Evolutionary conservation across 352 stramenopile genomes (phyloP).

Genomic region (Globisporangium orthogonon): DNA sequence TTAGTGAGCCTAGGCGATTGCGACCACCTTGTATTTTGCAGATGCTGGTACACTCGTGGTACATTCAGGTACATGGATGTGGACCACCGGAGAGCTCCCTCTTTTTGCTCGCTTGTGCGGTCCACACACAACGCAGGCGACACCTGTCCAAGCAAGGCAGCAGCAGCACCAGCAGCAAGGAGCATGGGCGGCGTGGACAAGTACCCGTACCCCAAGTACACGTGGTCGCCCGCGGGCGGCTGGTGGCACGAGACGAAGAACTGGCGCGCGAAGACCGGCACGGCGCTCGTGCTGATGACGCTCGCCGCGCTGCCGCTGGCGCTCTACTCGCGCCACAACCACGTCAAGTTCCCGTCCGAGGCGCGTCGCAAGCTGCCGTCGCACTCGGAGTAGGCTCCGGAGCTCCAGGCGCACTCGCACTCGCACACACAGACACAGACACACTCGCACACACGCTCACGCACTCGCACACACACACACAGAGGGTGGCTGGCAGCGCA

Average conservation of each 20-base stretch:
- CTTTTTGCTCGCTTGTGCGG: neutral
- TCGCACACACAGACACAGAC: neutral
- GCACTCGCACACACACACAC: neutral
- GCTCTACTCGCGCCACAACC: constrained; percentile 54
- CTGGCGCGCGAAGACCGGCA: constrained; percentile 72
- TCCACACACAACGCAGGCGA: constrained; percentile 4
- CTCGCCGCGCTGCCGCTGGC: constrained; percentile 42
- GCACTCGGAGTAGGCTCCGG: constrained; percentile 1
- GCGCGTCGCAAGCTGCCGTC: constrained; percentile 49
- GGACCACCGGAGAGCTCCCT: constrained; percentile 2
- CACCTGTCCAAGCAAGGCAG: neutral
- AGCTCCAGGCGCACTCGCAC: neutral
- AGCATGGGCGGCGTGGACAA: constrained; percentile 73
- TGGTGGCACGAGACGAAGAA: constrained; percentile 85
- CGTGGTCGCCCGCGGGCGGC: constrained; percentile 78
- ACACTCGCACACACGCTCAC: neutral
- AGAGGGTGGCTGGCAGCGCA: neutral
- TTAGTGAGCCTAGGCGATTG: too few relatives aligned
- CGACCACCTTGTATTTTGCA: too few relatives aligned
- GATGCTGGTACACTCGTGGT: neutral
- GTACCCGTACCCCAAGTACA: constrained; percentile 86
- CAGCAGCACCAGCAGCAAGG: neutral
- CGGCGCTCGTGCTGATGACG: constrained; percentile 48
- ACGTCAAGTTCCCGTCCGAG: constrained; percentile 66
- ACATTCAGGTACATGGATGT: neutral